Base-by-base conservation (phyloP, 2,329 filamentous ascomycete species). In the Rhinocladiella similis region DNA sequence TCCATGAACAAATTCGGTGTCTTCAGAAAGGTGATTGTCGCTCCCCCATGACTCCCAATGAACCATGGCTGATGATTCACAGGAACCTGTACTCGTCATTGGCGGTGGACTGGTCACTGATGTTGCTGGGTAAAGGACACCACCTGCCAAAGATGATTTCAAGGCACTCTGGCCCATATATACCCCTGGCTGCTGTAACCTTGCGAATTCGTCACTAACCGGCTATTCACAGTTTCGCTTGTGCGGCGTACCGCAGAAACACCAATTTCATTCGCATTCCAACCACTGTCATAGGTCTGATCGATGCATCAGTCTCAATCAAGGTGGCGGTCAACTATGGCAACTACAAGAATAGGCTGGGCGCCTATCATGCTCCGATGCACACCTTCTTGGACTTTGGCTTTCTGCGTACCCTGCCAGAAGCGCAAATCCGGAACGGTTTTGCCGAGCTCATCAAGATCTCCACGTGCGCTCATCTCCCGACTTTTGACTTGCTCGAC, bases 251-350 rank as follows among this genome's bases (percentile, higher is more conserved):
- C 73, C 82, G 86, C 59, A 79, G 87, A 64, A 89, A 83, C 72
- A 89, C 87, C 42, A 88, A 88, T 73, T 90, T 81, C 74, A 88
- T 90, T 67, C 84, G 87, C 47, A 81, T 90, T 7, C 87, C 87
- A 1, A 90, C 87, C 0, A 90, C 87, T 1, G 84, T 90, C 61
- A 89, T 90, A 66, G 87, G 87, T 9, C 77, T 90, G 47, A 90
- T 90, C 58, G 87, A 90, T 67, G 87, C 87, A 2, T 88, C 85
- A 16, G 87, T 90, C 49, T 87, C 83, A 35, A 90, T 90, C 77
- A 89, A 90, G 69, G 87, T 90, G n/a, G 87, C 85, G 12, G 86
- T 90, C 66, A 90, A 90, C 75, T 89, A 89, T 66, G 86, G 85
- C 68, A 83, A 85, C 69, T 88, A 89, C 77, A 90, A 90, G 78